Evolutionary conservation across 768 basidiomycete genomes (phyloP).

Genomic region (Thelephora ganbajun): DNA sequence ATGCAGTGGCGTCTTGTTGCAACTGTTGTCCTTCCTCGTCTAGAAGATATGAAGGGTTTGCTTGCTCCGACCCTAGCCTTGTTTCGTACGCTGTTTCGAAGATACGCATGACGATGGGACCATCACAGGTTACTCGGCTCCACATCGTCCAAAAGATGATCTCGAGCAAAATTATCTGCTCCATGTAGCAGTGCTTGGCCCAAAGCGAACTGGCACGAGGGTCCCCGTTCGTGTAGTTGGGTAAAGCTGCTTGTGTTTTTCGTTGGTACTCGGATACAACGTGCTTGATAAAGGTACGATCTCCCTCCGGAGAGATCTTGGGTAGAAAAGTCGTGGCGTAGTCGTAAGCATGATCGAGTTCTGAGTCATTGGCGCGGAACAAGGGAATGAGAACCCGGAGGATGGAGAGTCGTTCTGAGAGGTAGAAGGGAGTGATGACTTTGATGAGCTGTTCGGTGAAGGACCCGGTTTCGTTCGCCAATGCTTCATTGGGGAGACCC

Average conservation of each 20-base stretch:
- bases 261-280: constrained; percentile 48
- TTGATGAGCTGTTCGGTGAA: constrained; percentile 48
- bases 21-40: constrained; percentile 63
- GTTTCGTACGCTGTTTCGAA: constrained; percentile 52
- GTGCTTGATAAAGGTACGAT: constrained; percentile 37
- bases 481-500: constrained; percentile 41
- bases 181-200: constrained; percentile 61
- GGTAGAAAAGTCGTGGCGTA: constrained; percentile 43
- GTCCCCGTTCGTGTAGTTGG: constrained; percentile 30
- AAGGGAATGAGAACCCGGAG: constrained; percentile 62
- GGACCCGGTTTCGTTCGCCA: constrained; percentile 27
- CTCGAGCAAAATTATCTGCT: constrained; percentile 74
- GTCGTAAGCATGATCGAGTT: constrained; percentile 36
- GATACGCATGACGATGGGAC: constrained; percentile 45
- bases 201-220: constrained; percentile 48
- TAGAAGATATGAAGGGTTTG: constrained; percentile 47
- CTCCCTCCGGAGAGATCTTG: constrained; percentile 47
- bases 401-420: constrained; percentile 62
- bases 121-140: constrained; percentile 54
- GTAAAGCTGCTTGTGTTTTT: constrained; percentile 36
- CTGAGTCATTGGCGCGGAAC: constrained; percentile 54
- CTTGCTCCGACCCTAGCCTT: constrained; percentile 50
- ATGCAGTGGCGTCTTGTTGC: constrained; percentile 49
- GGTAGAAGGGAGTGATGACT: constrained; percentile 70
- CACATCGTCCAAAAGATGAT: constrained; percentile 86